These are phyloP conservation scores for Microbotryum saponariae DNA, from an alignment of 1,284 basidiomycete genomes.

Conservation along the genomic window DNA sequence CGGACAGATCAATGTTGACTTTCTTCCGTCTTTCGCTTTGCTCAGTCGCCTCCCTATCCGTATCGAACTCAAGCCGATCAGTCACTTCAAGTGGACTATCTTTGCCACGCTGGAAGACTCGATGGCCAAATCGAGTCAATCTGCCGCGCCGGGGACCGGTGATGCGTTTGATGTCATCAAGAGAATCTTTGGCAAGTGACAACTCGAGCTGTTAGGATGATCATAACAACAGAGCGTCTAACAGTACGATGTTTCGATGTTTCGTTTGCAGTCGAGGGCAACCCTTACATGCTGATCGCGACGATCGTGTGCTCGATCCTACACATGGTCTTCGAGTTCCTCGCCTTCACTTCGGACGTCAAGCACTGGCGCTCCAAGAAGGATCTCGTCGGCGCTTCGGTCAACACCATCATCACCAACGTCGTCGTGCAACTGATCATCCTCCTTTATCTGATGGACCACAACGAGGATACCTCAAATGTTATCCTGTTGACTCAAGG, in stretches of 20 bases:
- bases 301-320: conserved; percentile 68
- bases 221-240: conserved; percentile 32
- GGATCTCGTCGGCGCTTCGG: conserved; percentile 49
- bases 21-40: neutral
- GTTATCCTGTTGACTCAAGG: conserved; percentile 49
- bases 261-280: conserved; percentile 56
- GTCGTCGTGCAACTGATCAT: conserved; percentile 64
- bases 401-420: conserved; percentile 70
- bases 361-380: conserved; percentile 90
- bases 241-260: conserved; percentile 20
- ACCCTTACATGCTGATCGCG: conserved; percentile 76
- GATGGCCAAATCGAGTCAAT: conserved; percentile 53
- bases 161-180: conserved; percentile 73
- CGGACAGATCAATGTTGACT: too few species aligned
- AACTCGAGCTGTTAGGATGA: conserved; percentile 36
- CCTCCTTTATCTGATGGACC: conserved; percentile 85
- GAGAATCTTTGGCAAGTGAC: conserved; percentile 56
- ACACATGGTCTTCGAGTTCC: conserved; percentile 85
- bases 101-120: conserved; percentile 45
- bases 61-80: conserved; percentile 71
- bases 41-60: conserved; percentile 51
- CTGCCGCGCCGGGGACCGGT: conserved; percentile 11
- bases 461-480: conserved; percentile 86
- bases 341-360: conserved; percentile 89
- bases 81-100: conserved; percentile 40